Conservation (phyloP, 176 grass and related monocot species). For the Musa acuminata region DNA sequence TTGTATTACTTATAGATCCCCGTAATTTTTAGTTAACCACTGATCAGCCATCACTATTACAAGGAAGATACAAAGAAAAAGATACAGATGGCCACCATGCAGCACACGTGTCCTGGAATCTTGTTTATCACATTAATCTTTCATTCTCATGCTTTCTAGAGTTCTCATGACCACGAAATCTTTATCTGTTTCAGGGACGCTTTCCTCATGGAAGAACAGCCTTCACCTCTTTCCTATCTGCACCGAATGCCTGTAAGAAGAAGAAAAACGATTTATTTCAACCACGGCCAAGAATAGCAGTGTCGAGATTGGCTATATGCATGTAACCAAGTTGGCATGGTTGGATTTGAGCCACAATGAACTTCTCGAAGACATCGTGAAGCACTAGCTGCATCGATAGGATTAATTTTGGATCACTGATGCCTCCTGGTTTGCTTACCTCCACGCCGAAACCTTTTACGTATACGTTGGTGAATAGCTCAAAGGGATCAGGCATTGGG, state of each 20-base stretch:
- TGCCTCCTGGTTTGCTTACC: slow-evolving; percentile 29
- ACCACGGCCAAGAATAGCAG: not conserved
- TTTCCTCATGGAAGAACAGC: slow-evolving; percentile 55
- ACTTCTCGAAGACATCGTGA: not conserved
- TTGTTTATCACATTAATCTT: not conserved
- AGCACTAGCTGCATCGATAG: not conserved
- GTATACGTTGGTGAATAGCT: slow-evolving; percentile 82
- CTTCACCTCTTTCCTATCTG: slow-evolving; percentile 78
- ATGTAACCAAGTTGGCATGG: not conserved
- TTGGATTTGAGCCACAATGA: not conserved
- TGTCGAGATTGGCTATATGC: too few relatives aligned
- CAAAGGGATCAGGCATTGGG: slow-evolving; percentile 69
- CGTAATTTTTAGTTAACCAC: too few relatives aligned
- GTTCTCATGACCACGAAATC: not conserved
- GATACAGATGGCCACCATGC: not conserved
- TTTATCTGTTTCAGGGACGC: not conserved
- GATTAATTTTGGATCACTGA: slow-evolving; percentile 1
- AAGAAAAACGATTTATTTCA: not conserved
- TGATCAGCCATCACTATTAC: too few relatives aligned
- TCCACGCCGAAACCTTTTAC: slow-evolving; percentile 71
- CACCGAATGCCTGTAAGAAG: slow-evolving; percentile 51
- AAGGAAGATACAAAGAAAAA: not conserved
- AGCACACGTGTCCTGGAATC: not conserved
- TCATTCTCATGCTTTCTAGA: not conserved
- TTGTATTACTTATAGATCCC: too few relatives aligned